Evolutionary conservation across 148 eudicot species (phyloP).

Genomic region (Dysphania ambrosioides): DNA sequence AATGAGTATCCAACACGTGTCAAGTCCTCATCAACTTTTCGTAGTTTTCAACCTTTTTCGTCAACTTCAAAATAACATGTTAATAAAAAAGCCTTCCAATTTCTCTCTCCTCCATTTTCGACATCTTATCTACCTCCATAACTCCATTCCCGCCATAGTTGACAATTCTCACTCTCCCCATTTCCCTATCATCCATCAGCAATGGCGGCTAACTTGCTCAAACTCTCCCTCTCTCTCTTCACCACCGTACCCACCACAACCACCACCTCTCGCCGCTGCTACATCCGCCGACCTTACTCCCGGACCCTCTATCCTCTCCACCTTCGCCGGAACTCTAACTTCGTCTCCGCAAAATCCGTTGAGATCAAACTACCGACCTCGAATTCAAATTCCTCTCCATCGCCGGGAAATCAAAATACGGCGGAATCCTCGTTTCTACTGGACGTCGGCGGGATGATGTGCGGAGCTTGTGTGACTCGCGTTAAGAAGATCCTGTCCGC

Average conservation of each 20-base stretch:
- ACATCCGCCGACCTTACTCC: slow-evolving; percentile 21
- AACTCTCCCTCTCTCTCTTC: slow-evolving; percentile 41
- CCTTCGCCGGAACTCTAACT: slow-evolving; percentile 11
- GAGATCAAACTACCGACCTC: slow-evolving; percentile 30
- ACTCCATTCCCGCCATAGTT: slow-evolving; percentile 8
- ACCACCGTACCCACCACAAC: slow-evolving; percentile 7
- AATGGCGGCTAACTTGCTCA: slow-evolving; percentile 48
- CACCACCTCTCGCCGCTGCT: slow-evolving; percentile 4
- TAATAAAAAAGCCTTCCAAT: not conserved
- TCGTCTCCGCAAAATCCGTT: slow-evolving; percentile 36
- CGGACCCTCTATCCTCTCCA: slow-evolving; percentile 14
- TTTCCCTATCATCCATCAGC: slow-evolving; percentile 4
- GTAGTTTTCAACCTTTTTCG: too few species aligned
- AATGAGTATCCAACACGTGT: slow-evolving; percentile 6
- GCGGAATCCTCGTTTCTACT: slow-evolving; percentile 46
- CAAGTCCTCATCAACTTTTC: too few species aligned
- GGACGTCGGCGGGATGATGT: slow-evolving; percentile 90
- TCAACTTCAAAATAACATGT: not conserved
- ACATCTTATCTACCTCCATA: not conserved
- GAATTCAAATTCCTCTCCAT: not conserved
- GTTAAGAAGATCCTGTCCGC: slow-evolving; percentile 57
- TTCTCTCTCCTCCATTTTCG: not conserved
- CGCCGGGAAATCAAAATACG: not conserved
- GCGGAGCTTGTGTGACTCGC: slow-evolving; percentile 82
- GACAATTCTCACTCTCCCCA: not conserved